These are phyloP conservation scores for Fusarium musae DNA, from an alignment of 2,329 filamentous ascomycete species.

Conservation along the genomic window DNA sequence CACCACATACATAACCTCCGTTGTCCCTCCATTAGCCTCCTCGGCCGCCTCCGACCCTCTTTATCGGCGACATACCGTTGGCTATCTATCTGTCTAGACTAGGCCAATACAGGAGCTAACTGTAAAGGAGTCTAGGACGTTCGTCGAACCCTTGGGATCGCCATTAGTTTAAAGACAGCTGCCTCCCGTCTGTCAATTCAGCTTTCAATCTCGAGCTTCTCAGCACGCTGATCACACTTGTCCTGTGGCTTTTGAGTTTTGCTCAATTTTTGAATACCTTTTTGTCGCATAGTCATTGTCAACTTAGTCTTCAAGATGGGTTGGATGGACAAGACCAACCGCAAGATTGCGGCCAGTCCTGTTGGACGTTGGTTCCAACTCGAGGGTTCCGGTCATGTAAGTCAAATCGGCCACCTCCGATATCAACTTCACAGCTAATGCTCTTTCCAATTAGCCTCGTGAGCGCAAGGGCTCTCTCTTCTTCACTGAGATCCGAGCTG, in stretches of 20 bases:
- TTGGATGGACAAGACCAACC: constrained; percentile 63
- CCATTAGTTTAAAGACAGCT: constrained; percentile 26
- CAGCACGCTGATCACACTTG: not conserved
- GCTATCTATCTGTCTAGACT: constrained; percentile 11
- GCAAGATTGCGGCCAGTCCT: constrained; percentile 69
- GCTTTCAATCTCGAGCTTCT: constrained; percentile 5
- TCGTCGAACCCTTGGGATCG: not conserved
- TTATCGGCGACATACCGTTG: constrained; percentile 33
- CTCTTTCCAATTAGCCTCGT: constrained; percentile 60
- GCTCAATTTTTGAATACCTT: constrained; percentile 16
- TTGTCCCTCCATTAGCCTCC: constrained; percentile 14
- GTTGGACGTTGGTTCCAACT: constrained; percentile 82
- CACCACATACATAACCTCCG: constrained; percentile 32
- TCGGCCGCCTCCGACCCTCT: constrained; percentile 21
- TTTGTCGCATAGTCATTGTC: not conserved
- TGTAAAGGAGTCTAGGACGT: constrained; percentile 22
- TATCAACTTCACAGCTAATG: not conserved
- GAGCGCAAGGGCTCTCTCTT: constrained; percentile 81
- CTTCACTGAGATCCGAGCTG: constrained; percentile 85
- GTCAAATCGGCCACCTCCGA: constrained; percentile 47
- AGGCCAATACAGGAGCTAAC: constrained; percentile 21
- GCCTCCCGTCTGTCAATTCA: constrained; percentile 6
- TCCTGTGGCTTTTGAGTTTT: not conserved
- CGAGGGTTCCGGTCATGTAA: constrained; percentile 84
- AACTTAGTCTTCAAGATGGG: constrained; percentile 51